phyloP scores from a whole-genome alignment of 2,329 filamentous ascomycete species.

The Didymella sp. region DNA sequence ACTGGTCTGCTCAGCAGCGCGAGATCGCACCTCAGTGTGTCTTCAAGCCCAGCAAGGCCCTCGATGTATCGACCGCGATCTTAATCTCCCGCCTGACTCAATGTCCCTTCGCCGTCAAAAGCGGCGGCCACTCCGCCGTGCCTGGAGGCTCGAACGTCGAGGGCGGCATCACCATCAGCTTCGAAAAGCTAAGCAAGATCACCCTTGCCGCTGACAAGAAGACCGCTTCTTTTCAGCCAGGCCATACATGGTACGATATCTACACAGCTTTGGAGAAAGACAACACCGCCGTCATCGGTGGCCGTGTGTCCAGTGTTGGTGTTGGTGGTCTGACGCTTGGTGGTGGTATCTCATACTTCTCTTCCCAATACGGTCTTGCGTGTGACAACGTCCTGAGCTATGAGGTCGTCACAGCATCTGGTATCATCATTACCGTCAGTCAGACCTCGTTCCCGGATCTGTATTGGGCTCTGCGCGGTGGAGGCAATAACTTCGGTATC shows the following conservation, averaged over 20 bases:
- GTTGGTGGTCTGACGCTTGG: constrained; percentile 35
- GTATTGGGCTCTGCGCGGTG: constrained; percentile 49
- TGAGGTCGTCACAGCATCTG: constrained; percentile 40
- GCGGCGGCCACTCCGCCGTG: constrained; percentile 54
- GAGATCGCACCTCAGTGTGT: constrained; percentile 24
- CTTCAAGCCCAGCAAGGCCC: constrained; percentile 24
- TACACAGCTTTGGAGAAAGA: constrained; percentile 37
- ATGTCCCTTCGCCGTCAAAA: constrained; percentile 53
- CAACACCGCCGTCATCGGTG: constrained; percentile 35
- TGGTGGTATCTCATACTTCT: constrained; percentile 41
- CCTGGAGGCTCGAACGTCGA: constrained; percentile 52
- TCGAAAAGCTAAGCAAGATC: constrained; percentile 45
- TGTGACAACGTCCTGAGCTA: constrained; percentile 47
- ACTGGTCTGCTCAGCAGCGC: constrained; percentile 28
- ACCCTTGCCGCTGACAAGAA: constrained; percentile 33
- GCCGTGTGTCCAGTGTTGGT: constrained; percentile 33
- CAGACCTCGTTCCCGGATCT: constrained; percentile 47
- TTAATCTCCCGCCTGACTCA: constrained; percentile 27
- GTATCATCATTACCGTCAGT: constrained; percentile 27
- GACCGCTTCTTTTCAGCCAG: constrained; percentile 41
- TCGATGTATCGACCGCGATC: constrained; percentile 24
- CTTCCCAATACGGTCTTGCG: constrained; percentile 31
- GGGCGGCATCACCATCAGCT: constrained; percentile 54
- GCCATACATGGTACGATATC: constrained; percentile 48
- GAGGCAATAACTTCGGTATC: constrained; percentile 48